Percentiles rank a stretch among this genome's conserved stretches.
Conservation (phyloP, 495 filamentous ascomycete genomes). For the Neurospora sp. region DNA sequence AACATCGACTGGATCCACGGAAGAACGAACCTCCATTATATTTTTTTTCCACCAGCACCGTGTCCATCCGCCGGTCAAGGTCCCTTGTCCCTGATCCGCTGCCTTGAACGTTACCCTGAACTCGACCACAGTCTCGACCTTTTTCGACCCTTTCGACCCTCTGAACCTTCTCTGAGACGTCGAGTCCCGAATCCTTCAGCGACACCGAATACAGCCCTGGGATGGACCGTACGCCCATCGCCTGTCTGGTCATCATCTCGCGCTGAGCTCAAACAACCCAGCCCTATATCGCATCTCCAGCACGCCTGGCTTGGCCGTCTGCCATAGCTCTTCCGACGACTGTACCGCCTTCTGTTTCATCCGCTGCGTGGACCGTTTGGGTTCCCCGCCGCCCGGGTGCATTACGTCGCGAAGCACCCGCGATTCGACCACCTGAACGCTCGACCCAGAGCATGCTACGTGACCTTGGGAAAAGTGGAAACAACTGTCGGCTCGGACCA, state of each 20-base stretch:
- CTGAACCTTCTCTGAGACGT: not conserved
- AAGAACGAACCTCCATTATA: not conserved
- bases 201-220: not conserved
- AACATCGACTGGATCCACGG: not conserved
- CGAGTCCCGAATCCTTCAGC: not conserved
- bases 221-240: not conserved
- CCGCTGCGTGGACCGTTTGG: not conserved
- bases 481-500: not conserved
- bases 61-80: not conserved
- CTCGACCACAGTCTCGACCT: not conserved
- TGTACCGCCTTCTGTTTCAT: not conserved
- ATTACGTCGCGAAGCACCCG: constrained; percentile 5
- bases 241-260: not conserved
- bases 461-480: not conserved
- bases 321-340: not conserved
- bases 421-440: not conserved
- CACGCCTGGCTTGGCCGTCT: not conserved
- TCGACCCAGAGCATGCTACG: constrained; percentile 1
- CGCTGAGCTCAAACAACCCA: not conserved
- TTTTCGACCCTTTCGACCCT: not conserved
- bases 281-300: not conserved
- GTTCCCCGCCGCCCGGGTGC: not conserved
- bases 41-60: not conserved
- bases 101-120: not conserved
- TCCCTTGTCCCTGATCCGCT: not conserved